Evolutionary conservation across 176 grass and related monocot genomes (phyloP).

Genomic region (Eleusine coracana): DNA sequence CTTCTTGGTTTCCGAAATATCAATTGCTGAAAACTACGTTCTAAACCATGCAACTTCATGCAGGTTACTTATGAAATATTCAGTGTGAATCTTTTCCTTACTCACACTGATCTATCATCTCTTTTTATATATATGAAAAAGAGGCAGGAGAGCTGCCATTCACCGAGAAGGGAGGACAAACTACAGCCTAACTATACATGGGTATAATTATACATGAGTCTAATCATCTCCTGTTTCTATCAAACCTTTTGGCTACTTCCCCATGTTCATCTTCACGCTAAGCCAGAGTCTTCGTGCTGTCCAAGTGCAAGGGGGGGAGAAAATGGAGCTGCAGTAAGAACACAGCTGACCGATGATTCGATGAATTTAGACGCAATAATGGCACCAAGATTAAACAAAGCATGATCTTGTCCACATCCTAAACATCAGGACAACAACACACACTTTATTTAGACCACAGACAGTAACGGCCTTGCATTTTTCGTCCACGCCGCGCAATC

Average conservation of each 20-base stretch:
- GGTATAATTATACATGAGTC: too few relatives aligned
- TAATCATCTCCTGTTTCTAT: slow-evolving; percentile 31
- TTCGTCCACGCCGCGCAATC: slow-evolving; percentile 30
- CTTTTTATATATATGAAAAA: not conserved
- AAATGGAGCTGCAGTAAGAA: slow-evolving; percentile 7
- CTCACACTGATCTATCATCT: slow-evolving; percentile 25
- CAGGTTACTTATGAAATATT: slow-evolving; percentile 9
- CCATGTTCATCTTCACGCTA: slow-evolving; percentile 19
- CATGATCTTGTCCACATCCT: slow-evolving; percentile 26
- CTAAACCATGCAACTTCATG: slow-evolving; percentile 1
- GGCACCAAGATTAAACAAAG: slow-evolving; percentile 28
- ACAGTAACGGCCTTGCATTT: slow-evolving; percentile 38
- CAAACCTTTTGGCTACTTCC: slow-evolving; percentile 6
- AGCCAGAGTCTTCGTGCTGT: not conserved
- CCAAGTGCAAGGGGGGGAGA: not conserved
- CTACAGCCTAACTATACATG: too few relatives aligned
- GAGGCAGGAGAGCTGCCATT: too few relatives aligned
- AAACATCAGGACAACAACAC: slow-evolving; percentile 31
- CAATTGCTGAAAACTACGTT: not conserved
- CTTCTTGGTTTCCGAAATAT: not conserved
- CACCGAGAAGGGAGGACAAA: too few relatives aligned
- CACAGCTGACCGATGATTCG: slow-evolving; percentile 6
- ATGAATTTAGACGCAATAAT: slow-evolving; percentile 39
- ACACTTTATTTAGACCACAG: slow-evolving; percentile 35
- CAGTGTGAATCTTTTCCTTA: not conserved